A percentile compares a stretch with the other conserved stretches of the same genome.
Evolutionary conservation across 2,329 filamentous ascomycete species (phyloP).

Genomic region (Exophiala aquamarina): DNA sequence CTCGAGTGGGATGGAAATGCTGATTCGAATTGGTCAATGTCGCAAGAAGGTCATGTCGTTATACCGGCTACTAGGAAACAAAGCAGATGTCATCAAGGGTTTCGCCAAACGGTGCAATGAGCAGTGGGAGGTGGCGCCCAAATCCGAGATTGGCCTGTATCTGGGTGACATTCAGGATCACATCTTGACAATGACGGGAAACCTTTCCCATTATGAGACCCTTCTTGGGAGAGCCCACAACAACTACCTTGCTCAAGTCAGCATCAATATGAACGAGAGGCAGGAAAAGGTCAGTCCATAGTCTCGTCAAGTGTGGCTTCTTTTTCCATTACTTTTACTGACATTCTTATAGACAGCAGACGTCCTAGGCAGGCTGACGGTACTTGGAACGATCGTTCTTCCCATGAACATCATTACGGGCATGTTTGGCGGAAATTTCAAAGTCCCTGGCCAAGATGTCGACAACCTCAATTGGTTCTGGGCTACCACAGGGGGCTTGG

Average conservation of each 20-base stretch:
- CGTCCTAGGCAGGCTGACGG: constrained; percentile 89
- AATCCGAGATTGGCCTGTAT: constrained; percentile 95
- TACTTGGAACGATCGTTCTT: constrained; percentile 92
- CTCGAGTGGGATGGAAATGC: constrained; percentile 71
- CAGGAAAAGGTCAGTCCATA: constrained; percentile 66
- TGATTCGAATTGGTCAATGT: constrained; percentile 87
- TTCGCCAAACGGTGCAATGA: constrained; percentile 98
- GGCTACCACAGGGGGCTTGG: constrained; percentile 69
- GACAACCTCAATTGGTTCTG: constrained; percentile 78
- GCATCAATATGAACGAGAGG: constrained; percentile 97
- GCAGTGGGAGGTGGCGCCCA: constrained; percentile 92
- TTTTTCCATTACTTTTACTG: background rate
- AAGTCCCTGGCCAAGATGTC: constrained; percentile 86
- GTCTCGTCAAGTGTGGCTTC: background rate
- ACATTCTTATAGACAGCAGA: constrained; percentile 65
- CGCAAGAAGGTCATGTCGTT: constrained; percentile 97
- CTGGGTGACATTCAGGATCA: constrained; percentile 98
- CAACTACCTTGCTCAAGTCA: constrained; percentile 99
- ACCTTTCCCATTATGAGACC: constrained; percentile 95
- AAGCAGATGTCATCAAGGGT: constrained; percentile 98
- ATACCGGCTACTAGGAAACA: constrained; percentile 89
- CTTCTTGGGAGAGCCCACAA: constrained; percentile 87
- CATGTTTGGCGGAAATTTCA: constrained; percentile 84
- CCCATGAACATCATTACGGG: constrained; percentile 99
- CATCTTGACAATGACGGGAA: constrained; percentile 97